Conservation (phyloP, 2,329 filamentous ascomycete species). For the Neonectria ditissima region DNA sequence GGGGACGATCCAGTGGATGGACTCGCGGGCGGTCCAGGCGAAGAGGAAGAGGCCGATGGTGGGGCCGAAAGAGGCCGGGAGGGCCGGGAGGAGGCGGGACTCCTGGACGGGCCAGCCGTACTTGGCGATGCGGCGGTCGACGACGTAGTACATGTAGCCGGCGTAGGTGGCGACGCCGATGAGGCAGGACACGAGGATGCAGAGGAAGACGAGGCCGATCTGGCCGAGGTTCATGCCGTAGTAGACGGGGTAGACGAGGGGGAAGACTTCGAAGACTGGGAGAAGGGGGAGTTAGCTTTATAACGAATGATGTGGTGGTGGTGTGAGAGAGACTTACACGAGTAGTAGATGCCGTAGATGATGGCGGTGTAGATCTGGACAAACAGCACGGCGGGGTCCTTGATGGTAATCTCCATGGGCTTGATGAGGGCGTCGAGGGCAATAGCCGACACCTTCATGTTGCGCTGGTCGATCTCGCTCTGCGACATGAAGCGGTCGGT, state of each 20-base stretch:
- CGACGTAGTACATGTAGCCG: constrained; percentile 63
- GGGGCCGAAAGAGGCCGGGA: constrained; percentile 64
- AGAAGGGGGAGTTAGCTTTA: neutral
- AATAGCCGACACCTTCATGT: constrained; percentile 60
- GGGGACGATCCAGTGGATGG: constrained; percentile 66
- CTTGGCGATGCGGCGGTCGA: constrained; percentile 62
- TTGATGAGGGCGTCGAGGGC: constrained; percentile 69
- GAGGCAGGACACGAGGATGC: constrained; percentile 68
- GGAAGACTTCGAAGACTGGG: constrained; percentile 72
- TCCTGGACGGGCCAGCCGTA: constrained; percentile 65
- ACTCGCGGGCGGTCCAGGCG: constrained; percentile 66
- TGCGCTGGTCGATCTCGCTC: constrained; percentile 72
- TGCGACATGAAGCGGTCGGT: constrained; percentile 68
- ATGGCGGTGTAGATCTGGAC: constrained; percentile 71
- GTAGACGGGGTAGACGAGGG: constrained; percentile 69
- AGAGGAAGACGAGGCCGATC: constrained; percentile 70
- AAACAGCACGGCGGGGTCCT: constrained; percentile 72
- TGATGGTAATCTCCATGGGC: constrained; percentile 69
- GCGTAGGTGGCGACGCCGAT: constrained; percentile 63
- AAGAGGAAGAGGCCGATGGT: constrained; percentile 72
- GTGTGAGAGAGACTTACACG: constrained; percentile 54
- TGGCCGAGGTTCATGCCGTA: constrained; percentile 71
- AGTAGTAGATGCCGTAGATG: constrained; percentile 72
- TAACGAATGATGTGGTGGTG: too few relatives aligned
- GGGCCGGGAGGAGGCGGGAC: constrained; percentile 65